Evolutionary conservation across 2,329 filamentous ascomycete genomes (phyloP), one percentile per base, ranked within the genome.

Genomic region (Harringtonia lauricola): DNA sequence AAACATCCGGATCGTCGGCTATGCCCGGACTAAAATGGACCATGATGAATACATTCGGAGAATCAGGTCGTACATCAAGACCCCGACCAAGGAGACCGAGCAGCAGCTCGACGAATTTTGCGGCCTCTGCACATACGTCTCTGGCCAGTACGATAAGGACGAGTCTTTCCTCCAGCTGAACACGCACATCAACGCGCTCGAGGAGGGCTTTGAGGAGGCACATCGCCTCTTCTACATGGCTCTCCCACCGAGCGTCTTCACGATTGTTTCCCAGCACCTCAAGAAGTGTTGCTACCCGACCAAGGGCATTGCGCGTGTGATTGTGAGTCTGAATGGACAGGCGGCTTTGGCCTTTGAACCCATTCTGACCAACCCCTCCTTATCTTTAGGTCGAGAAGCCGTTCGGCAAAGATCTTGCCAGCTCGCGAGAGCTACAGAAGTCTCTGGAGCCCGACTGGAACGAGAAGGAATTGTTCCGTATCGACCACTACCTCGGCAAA

Each of bases 161-260:
- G 92, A 95, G 53, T 90, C 88, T 35, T 98, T 98, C 70, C 68
- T 85, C 56, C 74, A 79, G 55, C 79, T 98, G 51, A 83, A 86
- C 66, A 81, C 84, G 63, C 88, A 95, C 63, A 74, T 98, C 45
- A 78, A 86, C 60, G 79, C 86, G 55, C 70, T 96, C 28, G 92
- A 98, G 73, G 72, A 83, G 60, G 84, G 79, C 51, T 81, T 81
- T 53, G 75, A 82, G 53, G 85, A 95, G 70, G 84, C 82, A 55
- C 83, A 98, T 70, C 80, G 92, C 56, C 76, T 98, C 56, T 98
- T 98, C 72, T 98, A 98, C 77, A 98, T 98, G 92, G 92, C 92
- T 8, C 76, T 98, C 28, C 92, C 92, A 7, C 92, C 92, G 39
- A 95, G 88, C 56, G 92, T 98, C 59, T 98, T 98, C 74, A 96